A percentile compares a stretch with the other conserved stretches of the same genome.
Evolutionary conservation across 768 basidiomycete genomes (phyloP).

Genomic region (Suillus occidentalis): DNA sequence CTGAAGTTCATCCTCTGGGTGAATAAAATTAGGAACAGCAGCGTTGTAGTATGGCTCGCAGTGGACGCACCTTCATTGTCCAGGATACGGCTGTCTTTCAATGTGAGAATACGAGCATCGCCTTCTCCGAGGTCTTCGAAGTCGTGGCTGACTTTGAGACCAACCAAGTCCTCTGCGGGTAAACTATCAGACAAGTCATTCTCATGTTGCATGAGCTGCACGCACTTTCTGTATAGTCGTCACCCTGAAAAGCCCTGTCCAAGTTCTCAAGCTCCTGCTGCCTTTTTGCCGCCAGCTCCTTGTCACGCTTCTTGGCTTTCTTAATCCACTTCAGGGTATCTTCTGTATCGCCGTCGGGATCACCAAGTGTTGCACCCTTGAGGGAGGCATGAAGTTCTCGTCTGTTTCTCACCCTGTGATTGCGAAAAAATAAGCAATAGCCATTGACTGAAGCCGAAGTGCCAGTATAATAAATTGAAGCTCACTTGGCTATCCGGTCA

Average conservation of each 20-base stretch:
- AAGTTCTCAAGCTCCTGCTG: conserved; percentile 81
- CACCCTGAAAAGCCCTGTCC: conserved; percentile 71
- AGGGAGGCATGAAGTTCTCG: conserved; percentile 90
- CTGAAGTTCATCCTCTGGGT: conserved; percentile 93
- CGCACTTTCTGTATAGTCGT: conserved; percentile 87
- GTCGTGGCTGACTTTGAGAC: conserved; percentile 95
- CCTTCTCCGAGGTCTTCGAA: conserved; percentile 91
- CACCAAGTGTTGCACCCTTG: conserved; percentile 90
- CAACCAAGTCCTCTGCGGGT: conserved; percentile 77
- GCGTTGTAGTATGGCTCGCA: not conserved
- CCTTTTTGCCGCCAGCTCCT: conserved; percentile 81
- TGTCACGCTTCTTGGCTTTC: conserved; percentile 86
- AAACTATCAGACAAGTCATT: not conserved
- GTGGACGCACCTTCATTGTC: conserved; percentile 80
- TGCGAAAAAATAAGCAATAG: conserved; percentile 43
- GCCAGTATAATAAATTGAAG: conserved; percentile 29
- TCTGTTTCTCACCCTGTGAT: conserved; percentile 86
- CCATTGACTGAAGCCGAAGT: not conserved
- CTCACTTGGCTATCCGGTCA: conserved; percentile 88
- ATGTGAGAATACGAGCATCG: conserved; percentile 91
- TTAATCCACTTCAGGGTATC: conserved; percentile 91
- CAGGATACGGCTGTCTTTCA: conserved; percentile 94
- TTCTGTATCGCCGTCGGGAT: conserved; percentile 74
- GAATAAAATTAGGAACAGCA: not conserved
- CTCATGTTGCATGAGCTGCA: conserved; percentile 8